Conservation (phyloP, 1,139 yeast genomes). For the Arxiozyma telluris region DNA sequence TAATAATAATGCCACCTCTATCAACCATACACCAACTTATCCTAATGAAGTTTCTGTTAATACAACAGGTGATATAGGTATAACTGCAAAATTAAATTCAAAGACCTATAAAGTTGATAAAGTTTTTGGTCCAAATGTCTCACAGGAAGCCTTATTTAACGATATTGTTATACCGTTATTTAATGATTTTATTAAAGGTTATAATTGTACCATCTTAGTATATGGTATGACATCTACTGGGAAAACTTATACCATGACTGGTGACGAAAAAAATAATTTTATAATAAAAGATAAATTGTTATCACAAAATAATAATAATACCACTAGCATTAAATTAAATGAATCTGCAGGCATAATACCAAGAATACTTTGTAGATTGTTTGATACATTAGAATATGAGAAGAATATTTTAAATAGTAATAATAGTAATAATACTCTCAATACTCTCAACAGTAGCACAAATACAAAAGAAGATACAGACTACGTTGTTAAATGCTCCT, state of each 20-base stretch:
- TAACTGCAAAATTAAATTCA: slow-evolving; percentile 37
- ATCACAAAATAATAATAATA: not conserved
- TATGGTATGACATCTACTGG: slow-evolving; percentile 81
- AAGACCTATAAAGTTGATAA: slow-evolving; percentile 59
- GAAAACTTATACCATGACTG: slow-evolving; percentile 75
- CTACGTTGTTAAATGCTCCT: slow-evolving; percentile 56
- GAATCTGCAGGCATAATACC: slow-evolving; percentile 65
- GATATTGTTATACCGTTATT: slow-evolving; percentile 60
- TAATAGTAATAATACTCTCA: slow-evolving; percentile 17
- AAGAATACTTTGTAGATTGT: slow-evolving; percentile 48
- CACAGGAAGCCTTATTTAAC: slow-evolving; percentile 49
- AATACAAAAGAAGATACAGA: slow-evolving; percentile 29
- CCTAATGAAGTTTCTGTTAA: slow-evolving; percentile 34
- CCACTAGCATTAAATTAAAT: slow-evolving; percentile 36
- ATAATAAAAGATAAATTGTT: not conserved
- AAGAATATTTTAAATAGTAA: not conserved
- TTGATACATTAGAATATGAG: slow-evolving; percentile 34
- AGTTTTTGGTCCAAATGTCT: slow-evolving; percentile 65
- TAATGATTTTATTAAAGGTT: slow-evolving; percentile 58
- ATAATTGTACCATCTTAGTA: slow-evolving; percentile 65
- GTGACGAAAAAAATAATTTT: slow-evolving; percentile 35
- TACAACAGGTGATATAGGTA: slow-evolving; percentile 35
- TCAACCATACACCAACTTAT: not conserved
- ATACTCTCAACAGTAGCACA: not conserved
- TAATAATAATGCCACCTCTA: not conserved